Percentiles rank a stretch among this genome's conserved stretches.
Evolutionary conservation across 768 basidiomycete species (phyloP).

Genomic region (Tephrocybe rancida): DNA sequence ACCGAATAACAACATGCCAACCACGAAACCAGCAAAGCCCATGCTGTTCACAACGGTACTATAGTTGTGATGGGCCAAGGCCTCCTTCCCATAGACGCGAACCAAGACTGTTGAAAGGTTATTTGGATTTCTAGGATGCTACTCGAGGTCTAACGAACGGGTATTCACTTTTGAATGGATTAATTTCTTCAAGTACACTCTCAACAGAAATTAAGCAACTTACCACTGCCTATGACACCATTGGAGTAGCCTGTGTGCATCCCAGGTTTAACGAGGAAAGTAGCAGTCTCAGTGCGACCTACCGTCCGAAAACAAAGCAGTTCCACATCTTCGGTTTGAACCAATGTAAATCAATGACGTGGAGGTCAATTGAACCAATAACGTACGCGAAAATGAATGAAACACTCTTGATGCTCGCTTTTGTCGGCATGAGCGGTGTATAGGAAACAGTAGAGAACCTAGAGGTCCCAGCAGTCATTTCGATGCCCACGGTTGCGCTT

Average conservation of each 20-base stretch:
- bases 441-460: too few relatives aligned
- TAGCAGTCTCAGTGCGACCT: constrained; percentile 6
- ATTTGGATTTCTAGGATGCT: not conserved
- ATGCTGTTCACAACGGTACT: constrained; percentile 64
- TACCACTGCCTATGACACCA: constrained; percentile 75
- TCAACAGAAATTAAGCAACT: constrained; percentile 24
- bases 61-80: constrained; percentile 57
- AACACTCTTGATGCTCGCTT: too few relatives aligned
- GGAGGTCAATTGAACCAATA: not conserved
- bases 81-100: constrained; percentile 64
- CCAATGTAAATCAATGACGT: not conserved
- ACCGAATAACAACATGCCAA: constrained; percentile 83
- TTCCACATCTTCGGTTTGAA: constrained; percentile 61
- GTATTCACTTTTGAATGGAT: constrained; percentile 58
- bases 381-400: too few relatives aligned
- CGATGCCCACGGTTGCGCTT: too few relatives aligned
- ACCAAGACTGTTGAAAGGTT: constrained; percentile 53
- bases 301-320: constrained; percentile 87
- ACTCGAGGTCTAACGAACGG: constrained; percentile 36
- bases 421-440: too few relatives aligned
- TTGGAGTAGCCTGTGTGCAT: constrained; percentile 70
- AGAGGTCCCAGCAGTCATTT: too few relatives aligned
- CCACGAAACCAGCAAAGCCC: constrained; percentile 79
- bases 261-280: not conserved
- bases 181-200: not conserved